Conservation (phyloP, 2,329 filamentous ascomycete species). For the Aschersonia sp. region DNA sequence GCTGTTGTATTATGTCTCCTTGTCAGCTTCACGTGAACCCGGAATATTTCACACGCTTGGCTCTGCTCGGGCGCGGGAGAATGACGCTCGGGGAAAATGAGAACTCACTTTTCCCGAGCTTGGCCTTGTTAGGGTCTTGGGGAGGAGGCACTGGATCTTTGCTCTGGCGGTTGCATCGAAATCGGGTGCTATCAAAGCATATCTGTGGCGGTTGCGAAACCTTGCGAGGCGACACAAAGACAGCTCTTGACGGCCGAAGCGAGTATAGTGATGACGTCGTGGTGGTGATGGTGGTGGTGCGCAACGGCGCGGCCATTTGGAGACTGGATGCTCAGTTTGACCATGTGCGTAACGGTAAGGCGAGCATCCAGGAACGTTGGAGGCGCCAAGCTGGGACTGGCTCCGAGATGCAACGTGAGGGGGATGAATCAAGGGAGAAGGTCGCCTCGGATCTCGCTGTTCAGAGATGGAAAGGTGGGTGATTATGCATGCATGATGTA, state of each 20-base stretch:
- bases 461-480: too few relatives aligned
- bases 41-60: background rate
- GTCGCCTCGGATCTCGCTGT: too few relatives aligned
- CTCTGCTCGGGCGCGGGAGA: background rate
- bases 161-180: conserved; percentile 15
- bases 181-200: conserved; percentile 17
- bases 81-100: background rate
- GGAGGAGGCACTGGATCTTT: conserved; percentile 11
- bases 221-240: background rate
- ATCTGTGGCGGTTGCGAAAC: conserved; percentile 5
- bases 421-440: background rate
- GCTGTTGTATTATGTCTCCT: conserved; percentile 23
- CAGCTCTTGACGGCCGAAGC: background rate
- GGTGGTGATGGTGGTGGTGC: conserved; percentile 8
- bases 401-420: background rate
- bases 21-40: background rate
- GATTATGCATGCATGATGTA: too few relatives aligned
- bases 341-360: background rate
- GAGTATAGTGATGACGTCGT: background rate
- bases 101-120: conserved; percentile 45
- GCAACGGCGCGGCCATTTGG: conserved; percentile 18
- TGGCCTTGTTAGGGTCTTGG: conserved; percentile 40
- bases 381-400: background rate
- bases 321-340: background rate
- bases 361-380: background rate